Evolutionary conservation across 768 basidiomycete genomes (phyloP).

Genomic region (Kwoniella sp.): DNA sequence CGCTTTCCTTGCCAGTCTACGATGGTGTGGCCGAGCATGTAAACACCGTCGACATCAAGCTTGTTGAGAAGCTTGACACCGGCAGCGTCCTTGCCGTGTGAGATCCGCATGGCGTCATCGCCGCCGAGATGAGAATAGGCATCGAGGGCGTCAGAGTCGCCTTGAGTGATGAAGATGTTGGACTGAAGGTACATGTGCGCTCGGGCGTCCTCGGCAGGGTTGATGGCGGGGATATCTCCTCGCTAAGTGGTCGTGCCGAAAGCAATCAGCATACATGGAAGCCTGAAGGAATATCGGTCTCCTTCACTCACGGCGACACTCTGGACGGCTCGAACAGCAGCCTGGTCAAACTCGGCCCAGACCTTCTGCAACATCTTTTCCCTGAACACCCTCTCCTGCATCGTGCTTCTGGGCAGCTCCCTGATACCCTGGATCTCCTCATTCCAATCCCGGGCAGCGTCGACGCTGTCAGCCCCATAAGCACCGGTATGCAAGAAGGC

Average conservation of each 20-base stretch:
- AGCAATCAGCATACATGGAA: not conserved
- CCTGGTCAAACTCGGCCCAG: conserved; percentile 58
- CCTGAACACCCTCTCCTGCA: conserved; percentile 57
- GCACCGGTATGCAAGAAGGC: conserved; percentile 59
- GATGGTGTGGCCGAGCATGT: conserved; percentile 58
- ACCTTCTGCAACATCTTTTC: conserved; percentile 58
- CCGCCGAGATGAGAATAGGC: conserved; percentile 58
- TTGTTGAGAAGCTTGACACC: conserved; percentile 58
- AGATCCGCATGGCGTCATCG: conserved; percentile 58
- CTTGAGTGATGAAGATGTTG: conserved; percentile 60
- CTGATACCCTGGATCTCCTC: conserved; percentile 59
- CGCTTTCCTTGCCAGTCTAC: conserved; percentile 59
- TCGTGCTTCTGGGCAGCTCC: conserved; percentile 55
- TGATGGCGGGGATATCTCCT: conserved; percentile 58
- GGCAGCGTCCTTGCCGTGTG: conserved; percentile 58
- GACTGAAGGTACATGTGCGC: conserved; percentile 58
- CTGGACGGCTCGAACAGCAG: conserved; percentile 56
- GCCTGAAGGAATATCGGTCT: not conserved
- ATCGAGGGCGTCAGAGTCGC: conserved; percentile 57
- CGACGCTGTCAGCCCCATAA: conserved; percentile 55
- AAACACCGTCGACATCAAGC: conserved; percentile 57
- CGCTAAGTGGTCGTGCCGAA: conserved; percentile 31
- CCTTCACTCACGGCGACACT: conserved; percentile 51
- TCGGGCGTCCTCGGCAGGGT: conserved; percentile 57
- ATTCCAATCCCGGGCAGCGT: conserved; percentile 60